Evolutionary conservation across 805 yeast species (phyloP).

Genomic region (Yarrowia sp.): DNA sequence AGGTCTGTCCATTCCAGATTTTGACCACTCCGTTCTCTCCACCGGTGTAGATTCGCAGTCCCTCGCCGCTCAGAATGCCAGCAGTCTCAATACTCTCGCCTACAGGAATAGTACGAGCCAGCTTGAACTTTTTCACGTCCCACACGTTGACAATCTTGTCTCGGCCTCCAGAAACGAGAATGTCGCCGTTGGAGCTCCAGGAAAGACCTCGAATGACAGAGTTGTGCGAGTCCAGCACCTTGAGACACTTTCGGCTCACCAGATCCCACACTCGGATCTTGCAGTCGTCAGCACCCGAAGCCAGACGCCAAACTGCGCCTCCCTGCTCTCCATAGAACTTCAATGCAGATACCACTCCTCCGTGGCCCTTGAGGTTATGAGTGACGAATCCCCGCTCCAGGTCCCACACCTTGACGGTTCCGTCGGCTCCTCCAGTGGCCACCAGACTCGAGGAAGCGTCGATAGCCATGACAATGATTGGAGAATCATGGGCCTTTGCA

Average conservation of each 20-base stretch:
- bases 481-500: conserved; percentile 63
- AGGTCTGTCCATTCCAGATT: conserved; percentile 65
- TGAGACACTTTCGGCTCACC: conserved; percentile 70
- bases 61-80: conserved; percentile 48
- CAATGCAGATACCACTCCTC: conserved; percentile 81
- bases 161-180: conserved; percentile 83
- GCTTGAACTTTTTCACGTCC: conserved; percentile 61
- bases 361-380: conserved; percentile 92
- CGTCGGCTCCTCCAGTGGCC: conserved; percentile 96
- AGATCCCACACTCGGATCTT: conserved; percentile 67
- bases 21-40: conserved; percentile 77
- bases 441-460: conserved; percentile 85
- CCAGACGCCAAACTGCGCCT: conserved; percentile 70
- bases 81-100: conserved; percentile 58
- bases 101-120: conserved; percentile 71
- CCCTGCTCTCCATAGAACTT: conserved; percentile 76
- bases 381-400: conserved; percentile 86
- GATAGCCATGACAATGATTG: conserved; percentile 76
- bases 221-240: conserved; percentile 72
- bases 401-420: conserved; percentile 90
- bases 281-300: conserved; percentile 71
- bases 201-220: conserved; percentile 87
- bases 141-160: conserved; percentile 76
- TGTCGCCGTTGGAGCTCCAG: conserved; percentile 60
- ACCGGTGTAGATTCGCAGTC: conserved; percentile 64